Conservation (phyloP, 805 yeast genomes). For the Tetrapisispora iriomotensis region DNA sequence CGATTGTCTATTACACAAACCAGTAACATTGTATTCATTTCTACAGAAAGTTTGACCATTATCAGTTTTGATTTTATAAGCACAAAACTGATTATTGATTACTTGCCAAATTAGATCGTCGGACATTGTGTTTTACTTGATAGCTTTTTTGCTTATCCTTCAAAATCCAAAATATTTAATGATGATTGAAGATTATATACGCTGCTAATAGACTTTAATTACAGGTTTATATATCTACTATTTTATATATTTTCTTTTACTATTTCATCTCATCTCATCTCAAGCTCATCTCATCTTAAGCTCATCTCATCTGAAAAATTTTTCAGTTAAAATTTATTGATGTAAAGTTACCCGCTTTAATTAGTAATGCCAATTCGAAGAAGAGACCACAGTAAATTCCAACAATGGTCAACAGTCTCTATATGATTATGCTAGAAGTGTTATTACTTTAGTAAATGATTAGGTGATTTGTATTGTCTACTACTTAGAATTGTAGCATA, state of each 20-base stretch:
- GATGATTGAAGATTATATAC: background rate
- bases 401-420: background rate
- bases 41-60: conserved; percentile 89
- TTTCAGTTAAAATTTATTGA: background rate
- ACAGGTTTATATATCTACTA: background rate
- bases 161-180: too few species aligned
- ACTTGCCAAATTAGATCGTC: conserved; percentile 96
- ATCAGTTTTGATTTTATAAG: conserved; percentile 83
- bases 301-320: conserved; percentile 5
- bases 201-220: background rate
- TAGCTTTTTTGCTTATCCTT: background rate
- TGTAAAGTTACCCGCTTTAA: conserved; percentile 2
- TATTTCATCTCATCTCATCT: background rate
- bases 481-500: background rate
- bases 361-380: conserved; percentile 1
- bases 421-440: background rate
- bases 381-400: background rate
- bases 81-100: conserved; percentile 89
- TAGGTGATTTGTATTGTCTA: background rate
- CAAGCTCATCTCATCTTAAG: conserved; percentile 6
- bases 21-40: conserved; percentile 92
- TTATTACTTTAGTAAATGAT: background rate
- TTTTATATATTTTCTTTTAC: background rate
- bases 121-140: conserved; percentile 33
- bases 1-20: conserved; percentile 84